Base-by-base conservation (phyloP, 768 basidiomycete genomes). In the Termitomyces sp. region DNA sequence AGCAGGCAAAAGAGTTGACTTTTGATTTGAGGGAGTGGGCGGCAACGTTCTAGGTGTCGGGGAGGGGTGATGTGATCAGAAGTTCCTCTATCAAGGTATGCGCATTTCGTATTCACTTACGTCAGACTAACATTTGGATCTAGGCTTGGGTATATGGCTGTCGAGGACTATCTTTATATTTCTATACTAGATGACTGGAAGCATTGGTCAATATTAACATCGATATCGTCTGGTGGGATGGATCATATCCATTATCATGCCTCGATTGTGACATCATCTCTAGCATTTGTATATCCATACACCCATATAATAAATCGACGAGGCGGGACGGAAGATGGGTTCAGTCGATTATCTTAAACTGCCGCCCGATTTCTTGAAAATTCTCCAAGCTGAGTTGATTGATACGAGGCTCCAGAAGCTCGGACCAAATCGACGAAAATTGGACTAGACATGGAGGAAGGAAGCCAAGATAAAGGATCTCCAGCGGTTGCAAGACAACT, bases 21-120 rank as follows among this genome's bases (percentile, higher is more conserved):
- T 78, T 91, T 57, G 87, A 93, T 71, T 74, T 93, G 55, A 85
- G 87, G 71, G 84, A 81, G 53, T 93, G 91, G 88, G 88, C 91
- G 32, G 85, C 75, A 68, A 88, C 85, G 32, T 84, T 89, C 69
- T 90, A 54, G 13, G 18, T 7, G 1, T 32, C 4, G 7, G 45
- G 4, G n/a, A 4, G 5, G 32, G 30, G n/a, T 7, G 22, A 16
- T n/a, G 10, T 32, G 9, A 32, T 13, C 14, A 47, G 30, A 30
- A 20, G 7, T 30, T 9, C 5, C 12, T 27, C 26, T 27, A 27
- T 8, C 1, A 45, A 48, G 33, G n/a, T 33, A 30, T 4, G 47
- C 20, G 18, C 30, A 7, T 48, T 7, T n/a, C 30, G 8, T 16
- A 46, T 46, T 32, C 18, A 30, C 9, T 47, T 20, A 12, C 32